A percentile compares a stretch with the other conserved stretches of the same genome.
Conservation (phyloP, 2,329 filamentous ascomycete species). For the Botrytis squamosa region DNA sequence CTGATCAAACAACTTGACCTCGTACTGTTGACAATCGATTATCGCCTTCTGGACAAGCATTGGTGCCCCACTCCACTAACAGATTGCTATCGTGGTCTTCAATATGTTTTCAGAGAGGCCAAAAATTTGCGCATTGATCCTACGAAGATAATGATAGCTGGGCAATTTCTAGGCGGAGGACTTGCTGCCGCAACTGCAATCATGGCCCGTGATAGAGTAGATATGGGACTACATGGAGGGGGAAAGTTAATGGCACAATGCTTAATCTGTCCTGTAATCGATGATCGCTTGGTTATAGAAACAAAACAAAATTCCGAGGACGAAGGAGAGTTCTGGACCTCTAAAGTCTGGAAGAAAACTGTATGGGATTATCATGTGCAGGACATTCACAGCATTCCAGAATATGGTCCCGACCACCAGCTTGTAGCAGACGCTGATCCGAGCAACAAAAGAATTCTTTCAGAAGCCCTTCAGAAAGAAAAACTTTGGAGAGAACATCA, state of each 20-base stretch:
- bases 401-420: background rate
- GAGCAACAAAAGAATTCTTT: background rate
- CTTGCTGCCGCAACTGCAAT: slow-evolving; percentile 54
- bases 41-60: background rate
- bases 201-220: slow-evolving; percentile 43
- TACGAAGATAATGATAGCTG: slow-evolving; percentile 52
- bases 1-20: background rate
- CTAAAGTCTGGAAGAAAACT: slow-evolving; percentile 33
- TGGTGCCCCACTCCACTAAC: background rate
- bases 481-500: slow-evolving; percentile 29
- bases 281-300: slow-evolving; percentile 41
- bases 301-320: slow-evolving; percentile 37
- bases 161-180: slow-evolving; percentile 57
- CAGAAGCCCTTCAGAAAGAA: slow-evolving; percentile 22
- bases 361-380: slow-evolving; percentile 40
- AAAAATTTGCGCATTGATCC: slow-evolving; percentile 44
- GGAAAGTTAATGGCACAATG: slow-evolving; percentile 43
- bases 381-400: slow-evolving; percentile 10
- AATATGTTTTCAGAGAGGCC: background rate
- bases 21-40: background rate
- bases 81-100: background rate
- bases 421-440: background rate
- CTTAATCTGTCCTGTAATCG: slow-evolving; percentile 46
- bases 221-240: slow-evolving; percentile 25
- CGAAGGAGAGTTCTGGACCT: slow-evolving; percentile 37